Percentiles rank a stretch among this genome's conserved stretches.
Conservation (phyloP, 495 filamentous ascomycete genomes). For the Parachaetomium inaequale region DNA sequence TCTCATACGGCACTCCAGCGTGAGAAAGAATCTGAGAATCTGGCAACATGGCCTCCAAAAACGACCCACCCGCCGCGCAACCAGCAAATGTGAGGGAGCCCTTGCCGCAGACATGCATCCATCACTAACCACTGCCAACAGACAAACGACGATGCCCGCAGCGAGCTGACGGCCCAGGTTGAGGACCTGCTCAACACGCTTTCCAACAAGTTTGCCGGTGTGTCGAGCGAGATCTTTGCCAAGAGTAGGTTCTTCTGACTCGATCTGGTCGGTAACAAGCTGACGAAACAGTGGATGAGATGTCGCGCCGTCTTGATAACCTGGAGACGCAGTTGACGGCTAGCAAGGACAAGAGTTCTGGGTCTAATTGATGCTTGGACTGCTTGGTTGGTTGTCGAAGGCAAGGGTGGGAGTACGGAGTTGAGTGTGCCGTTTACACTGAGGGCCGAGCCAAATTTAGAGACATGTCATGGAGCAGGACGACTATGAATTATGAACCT, state of each 20-base stretch:
- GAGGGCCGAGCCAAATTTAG: background rate
- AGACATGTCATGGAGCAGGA: background rate
- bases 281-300: conserved; percentile 76
- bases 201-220: conserved; percentile 74
- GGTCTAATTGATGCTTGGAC: background rate
- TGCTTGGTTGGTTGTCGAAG: background rate
- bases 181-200: conserved; percentile 83
- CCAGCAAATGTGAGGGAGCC: conserved; percentile 31
- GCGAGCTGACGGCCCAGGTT: conserved; percentile 70
- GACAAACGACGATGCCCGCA: conserved; percentile 41
- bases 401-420: background rate
- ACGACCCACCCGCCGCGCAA: conserved; percentile 29
- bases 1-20: too few relatives aligned
- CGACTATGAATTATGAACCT: background rate
- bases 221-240: conserved; percentile 79
- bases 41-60: conserved; percentile 31
- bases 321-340: conserved; percentile 70
- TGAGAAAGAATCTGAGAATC: too few relatives aligned
- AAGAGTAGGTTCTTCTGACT: conserved; percentile 62
- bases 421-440: background rate
- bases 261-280: background rate
- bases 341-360: conserved; percentile 42
- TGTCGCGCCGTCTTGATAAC: conserved; percentile 83
- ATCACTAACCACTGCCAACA: conserved; percentile 12
- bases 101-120: background rate